phyloP scores from a whole-genome alignment of 306 rosid species.

The Oxytropis ochrocephala region DNA sequence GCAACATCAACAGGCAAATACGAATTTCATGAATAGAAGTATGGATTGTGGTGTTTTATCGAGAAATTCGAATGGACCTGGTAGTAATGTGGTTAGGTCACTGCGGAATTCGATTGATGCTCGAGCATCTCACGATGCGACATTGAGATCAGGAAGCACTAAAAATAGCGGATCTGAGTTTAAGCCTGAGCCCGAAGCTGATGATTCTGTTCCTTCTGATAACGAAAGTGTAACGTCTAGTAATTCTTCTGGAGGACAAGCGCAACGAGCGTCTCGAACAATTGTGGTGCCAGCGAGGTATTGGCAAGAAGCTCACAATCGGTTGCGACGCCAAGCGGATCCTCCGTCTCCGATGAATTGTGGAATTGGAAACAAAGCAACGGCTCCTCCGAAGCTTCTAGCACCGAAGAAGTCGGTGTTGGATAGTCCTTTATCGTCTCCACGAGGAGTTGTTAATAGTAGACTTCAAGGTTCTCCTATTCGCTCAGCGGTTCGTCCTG shows the following conservation, averaged over 20 bases:
- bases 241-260: constrained; percentile 37
- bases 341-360: constrained; percentile 34
- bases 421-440: constrained; percentile 57
- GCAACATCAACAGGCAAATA: constrained; percentile 24
- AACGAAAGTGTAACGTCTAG: constrained; percentile 73
- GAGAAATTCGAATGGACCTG: constrained; percentile 38
- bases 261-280: constrained; percentile 40
- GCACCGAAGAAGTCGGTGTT: constrained; percentile 34
- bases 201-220: constrained; percentile 52
- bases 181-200: constrained; percentile 3
- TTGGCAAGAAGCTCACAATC: constrained; percentile 58
- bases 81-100: constrained; percentile 50
- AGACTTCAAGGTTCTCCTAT: constrained; percentile 59
- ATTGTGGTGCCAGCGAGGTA: constrained; percentile 62
- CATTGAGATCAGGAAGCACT: constrained; percentile 34
- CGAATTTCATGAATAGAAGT: constrained; percentile 51
- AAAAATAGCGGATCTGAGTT: constrained; percentile 42
- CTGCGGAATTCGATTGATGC: constrained; percentile 48
- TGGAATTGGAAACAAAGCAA: constrained; percentile 39
- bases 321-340: constrained; percentile 45
- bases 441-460: constrained; percentile 45
- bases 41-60: constrained; percentile 45
- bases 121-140: constrained; percentile 28
- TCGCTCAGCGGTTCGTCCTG: constrained; percentile 48
- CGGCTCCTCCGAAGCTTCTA: constrained; percentile 35